These are phyloP conservation scores for Avena eriantha DNA, from an alignment of 176 grass and related monocot genomes.

Conservation along the genomic window DNA sequence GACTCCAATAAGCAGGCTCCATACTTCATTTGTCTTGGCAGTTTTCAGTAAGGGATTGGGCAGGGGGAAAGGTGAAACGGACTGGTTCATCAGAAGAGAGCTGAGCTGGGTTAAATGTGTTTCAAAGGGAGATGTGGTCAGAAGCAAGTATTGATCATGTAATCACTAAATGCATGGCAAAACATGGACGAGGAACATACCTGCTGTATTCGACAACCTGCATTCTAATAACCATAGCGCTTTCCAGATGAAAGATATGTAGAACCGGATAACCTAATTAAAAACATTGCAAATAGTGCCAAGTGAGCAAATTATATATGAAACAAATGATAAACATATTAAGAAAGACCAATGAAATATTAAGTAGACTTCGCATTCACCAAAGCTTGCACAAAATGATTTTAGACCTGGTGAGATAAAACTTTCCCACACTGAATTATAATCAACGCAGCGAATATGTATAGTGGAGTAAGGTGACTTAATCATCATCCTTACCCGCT, in stretches of 20 bases:
- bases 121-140: slow-evolving; percentile 50
- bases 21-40: slow-evolving; percentile 74
- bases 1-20: slow-evolving; percentile 73
- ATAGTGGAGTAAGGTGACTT: neutral
- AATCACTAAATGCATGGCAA: slow-evolving; percentile 46
- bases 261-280: slow-evolving; percentile 62
- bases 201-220: slow-evolving; percentile 47
- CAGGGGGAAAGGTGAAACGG: slow-evolving; percentile 56
- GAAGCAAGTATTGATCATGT: slow-evolving; percentile 40
- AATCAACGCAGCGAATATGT: neutral
- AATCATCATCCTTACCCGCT: slow-evolving; percentile 68
- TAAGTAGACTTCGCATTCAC: neutral
- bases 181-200: slow-evolving; percentile 50
- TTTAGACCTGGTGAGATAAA: slow-evolving; percentile 13
- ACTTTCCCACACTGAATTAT: neutral
- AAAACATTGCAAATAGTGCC: slow-evolving; percentile 31
- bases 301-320: slow-evolving; percentile 12
- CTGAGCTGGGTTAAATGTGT: slow-evolving; percentile 61
- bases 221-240: slow-evolving; percentile 70
- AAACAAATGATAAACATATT: slow-evolving; percentile 4
- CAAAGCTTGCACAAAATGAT: slow-evolving; percentile 13
- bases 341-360: slow-evolving; percentile 23
- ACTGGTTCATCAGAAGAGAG: slow-evolving; percentile 65
- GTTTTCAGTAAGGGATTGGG: slow-evolving; percentile 53
- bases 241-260: slow-evolving; percentile 65